These are phyloP conservation scores for Paracamarosporium sp. DNA, from an alignment of 2,329 filamentous ascomycete genomes.

Conservation along the genomic window DNA sequence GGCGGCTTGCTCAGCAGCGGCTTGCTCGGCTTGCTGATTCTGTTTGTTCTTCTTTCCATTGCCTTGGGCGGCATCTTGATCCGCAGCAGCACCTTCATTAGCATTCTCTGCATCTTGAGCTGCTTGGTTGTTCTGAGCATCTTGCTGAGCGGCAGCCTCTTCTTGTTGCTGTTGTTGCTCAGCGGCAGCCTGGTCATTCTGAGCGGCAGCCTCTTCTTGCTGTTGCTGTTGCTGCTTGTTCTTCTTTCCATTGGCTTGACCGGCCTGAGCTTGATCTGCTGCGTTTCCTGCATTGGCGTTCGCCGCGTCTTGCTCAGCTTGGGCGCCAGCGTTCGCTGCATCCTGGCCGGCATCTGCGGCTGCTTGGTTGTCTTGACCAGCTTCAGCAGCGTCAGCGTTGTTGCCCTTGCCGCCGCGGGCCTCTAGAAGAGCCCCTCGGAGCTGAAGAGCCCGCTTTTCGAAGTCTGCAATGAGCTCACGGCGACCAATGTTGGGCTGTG, in stretches of 20 bases:
- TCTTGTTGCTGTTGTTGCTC: not conserved
- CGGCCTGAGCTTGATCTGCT: not conserved
- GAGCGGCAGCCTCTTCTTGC: no score
- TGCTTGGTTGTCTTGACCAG: slow-evolving; percentile 4
- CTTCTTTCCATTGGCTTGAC: not conserved
- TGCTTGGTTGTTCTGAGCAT: slow-evolving; percentile 3
- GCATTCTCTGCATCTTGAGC: no score
- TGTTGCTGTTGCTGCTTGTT: not conserved
- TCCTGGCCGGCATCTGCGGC: slow-evolving; percentile 10
- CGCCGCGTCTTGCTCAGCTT: no score
- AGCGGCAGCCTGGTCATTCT: not conserved
- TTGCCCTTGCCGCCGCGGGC: slow-evolving; percentile 9
- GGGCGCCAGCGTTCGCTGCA: not conserved
- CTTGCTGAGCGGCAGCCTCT: not conserved
- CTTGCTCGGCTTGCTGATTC: not conserved
- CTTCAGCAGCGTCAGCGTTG: not conserved
- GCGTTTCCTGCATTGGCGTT: no score
- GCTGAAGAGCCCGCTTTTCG: slow-evolving; percentile 31
- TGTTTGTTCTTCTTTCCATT: slow-evolving; percentile 1
- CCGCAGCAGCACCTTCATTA: not conserved
- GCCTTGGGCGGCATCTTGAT: not conserved
- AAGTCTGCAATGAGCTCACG: slow-evolving; percentile 32
- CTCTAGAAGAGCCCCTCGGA: slow-evolving; percentile 33
- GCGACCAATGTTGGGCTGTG: slow-evolving; percentile 28
- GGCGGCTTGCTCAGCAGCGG: slow-evolving; percentile 9